phyloP scores from a whole-genome alignment of 2,329 filamentous ascomycete species.

The Ascochyta lentis region DNA sequence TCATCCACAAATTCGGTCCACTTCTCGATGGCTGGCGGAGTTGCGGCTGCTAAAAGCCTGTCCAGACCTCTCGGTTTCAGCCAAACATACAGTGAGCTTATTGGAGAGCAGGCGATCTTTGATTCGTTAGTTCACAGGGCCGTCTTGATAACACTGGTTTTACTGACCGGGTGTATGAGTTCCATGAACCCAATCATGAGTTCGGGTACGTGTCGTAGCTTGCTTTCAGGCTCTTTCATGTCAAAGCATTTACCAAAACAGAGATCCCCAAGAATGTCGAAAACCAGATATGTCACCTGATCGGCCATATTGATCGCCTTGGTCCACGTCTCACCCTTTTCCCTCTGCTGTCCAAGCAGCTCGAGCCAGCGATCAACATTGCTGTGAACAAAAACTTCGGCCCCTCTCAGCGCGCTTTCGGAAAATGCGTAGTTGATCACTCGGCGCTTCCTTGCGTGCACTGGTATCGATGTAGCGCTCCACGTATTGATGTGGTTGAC shows the following conservation, averaged over 20 bases:
- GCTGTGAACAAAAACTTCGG: conserved; percentile 49
- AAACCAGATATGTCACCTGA: conserved; percentile 18
- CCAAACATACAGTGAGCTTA: conserved; percentile 20
- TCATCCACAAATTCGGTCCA: conserved; percentile 23
- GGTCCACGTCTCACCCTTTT: conserved; percentile 15
- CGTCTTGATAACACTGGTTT: background rate
- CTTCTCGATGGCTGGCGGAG: conserved; percentile 16
- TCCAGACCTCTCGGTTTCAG: conserved; percentile 25
- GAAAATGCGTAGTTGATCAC: conserved; percentile 52
- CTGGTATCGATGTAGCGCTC: conserved; percentile 25
- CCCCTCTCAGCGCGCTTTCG: conserved; percentile 46
- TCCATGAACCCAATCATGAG: conserved; percentile 21
- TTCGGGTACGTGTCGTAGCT: conserved; percentile 19
- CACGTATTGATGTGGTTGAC: conserved; percentile 46
- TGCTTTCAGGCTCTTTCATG: conserved; percentile 34
- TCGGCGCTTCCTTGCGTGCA: conserved; percentile 49
- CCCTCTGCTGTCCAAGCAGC: conserved; percentile 5
- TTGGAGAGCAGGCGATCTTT: conserved; percentile 22
- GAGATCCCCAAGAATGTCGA: conserved; percentile 36
- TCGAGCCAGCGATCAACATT: conserved; percentile 25
- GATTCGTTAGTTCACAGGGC: background rate
- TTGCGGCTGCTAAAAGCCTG: conserved; percentile 13
- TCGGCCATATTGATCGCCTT: conserved; percentile 16
- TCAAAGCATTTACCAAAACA: conserved; percentile 33
- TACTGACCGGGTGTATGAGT: conserved; percentile 21